A percentile compares a stretch with the other conserved stretches of the same genome.
Evolutionary conservation across 352 stramenopile genomes (phyloP).

Genomic region (Globisporangium cylindrosporum): DNA sequence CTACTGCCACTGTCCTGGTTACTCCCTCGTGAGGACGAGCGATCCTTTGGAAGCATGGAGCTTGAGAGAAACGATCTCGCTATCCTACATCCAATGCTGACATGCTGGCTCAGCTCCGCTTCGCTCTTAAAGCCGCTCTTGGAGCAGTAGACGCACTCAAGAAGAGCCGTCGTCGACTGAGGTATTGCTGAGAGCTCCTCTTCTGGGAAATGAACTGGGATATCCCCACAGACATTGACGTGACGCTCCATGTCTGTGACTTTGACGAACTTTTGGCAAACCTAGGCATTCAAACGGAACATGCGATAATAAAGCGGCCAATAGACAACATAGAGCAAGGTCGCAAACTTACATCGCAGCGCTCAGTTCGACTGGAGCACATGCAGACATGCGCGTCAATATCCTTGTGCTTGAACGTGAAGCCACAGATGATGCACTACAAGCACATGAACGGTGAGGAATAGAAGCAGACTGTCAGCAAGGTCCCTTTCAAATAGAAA

Average conservation of each 20-base stretch:
- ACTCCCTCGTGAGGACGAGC: neutral
- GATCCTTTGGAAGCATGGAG: neutral
- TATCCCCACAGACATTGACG: constrained; percentile 9
- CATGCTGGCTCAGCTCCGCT: constrained; percentile 30
- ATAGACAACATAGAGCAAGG: too few relatives aligned
- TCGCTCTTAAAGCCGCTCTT: constrained; percentile 25
- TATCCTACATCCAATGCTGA: constrained; percentile 32
- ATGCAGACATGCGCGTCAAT: constrained; percentile 26
- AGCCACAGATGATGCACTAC: constrained; percentile 46
- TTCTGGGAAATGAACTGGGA: neutral
- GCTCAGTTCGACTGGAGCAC: constrained; percentile 54
- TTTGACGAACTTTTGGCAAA: constrained; percentile 48
- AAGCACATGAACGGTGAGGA: neutral
- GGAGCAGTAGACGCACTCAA: constrained; percentile 47
- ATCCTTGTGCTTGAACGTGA: constrained; percentile 50
- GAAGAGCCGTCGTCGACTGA: neutral
- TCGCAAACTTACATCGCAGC: constrained; percentile 39
- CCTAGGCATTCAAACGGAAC: constrained; percentile 13
- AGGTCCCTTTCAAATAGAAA: too few relatives aligned
- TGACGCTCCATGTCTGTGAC: constrained; percentile 35
- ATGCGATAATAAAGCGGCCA: neutral
- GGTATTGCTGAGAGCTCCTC: neutral
- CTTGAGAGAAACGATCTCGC: constrained; percentile 30
- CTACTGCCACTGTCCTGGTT: neutral
- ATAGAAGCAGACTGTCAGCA: neutral